Conservation (phyloP, 441 rosid genomes). For the Corymbia calophylla region DNA sequence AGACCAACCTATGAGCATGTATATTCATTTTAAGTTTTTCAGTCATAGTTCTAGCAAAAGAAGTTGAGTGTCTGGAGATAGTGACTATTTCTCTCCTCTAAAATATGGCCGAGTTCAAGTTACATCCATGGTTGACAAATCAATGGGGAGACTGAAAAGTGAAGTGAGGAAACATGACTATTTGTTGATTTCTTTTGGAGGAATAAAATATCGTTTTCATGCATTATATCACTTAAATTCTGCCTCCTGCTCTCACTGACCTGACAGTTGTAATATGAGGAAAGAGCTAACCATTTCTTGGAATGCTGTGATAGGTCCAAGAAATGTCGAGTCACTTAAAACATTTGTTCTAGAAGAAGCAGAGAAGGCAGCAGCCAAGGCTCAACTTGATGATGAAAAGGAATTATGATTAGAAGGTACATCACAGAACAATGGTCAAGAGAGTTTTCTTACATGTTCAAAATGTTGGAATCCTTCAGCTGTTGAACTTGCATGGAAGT, state of each 20-base stretch:
- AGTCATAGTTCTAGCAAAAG: background rate
- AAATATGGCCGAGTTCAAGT: background rate
- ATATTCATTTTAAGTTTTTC: background rate
- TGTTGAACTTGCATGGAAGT: background rate
- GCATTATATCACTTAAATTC: background rate
- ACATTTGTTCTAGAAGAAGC: slow-evolving; percentile 5
- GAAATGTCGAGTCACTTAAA: background rate
- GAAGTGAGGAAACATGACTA: background rate
- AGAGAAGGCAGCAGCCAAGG: slow-evolving; percentile 7
- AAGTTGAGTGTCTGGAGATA: background rate
- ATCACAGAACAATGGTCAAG: background rate
- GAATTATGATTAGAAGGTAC: background rate
- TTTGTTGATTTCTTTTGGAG: background rate
- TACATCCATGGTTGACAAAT: background rate
- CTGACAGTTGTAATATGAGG: background rate
- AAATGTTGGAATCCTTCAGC: background rate
- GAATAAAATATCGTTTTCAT: background rate
- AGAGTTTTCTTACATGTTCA: background rate
- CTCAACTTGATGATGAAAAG: background rate
- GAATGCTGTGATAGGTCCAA: background rate
- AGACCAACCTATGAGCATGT: background rate
- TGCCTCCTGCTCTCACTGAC: background rate
- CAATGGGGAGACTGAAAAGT: background rate
- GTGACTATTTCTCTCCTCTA: background rate
- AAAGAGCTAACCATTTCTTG: background rate